A percentile compares a stretch with the other conserved stretches of the same genome.
phyloP scores from a whole-genome alignment of 495 filamentous ascomycete species.

The Pyronema domesticum region DNA sequence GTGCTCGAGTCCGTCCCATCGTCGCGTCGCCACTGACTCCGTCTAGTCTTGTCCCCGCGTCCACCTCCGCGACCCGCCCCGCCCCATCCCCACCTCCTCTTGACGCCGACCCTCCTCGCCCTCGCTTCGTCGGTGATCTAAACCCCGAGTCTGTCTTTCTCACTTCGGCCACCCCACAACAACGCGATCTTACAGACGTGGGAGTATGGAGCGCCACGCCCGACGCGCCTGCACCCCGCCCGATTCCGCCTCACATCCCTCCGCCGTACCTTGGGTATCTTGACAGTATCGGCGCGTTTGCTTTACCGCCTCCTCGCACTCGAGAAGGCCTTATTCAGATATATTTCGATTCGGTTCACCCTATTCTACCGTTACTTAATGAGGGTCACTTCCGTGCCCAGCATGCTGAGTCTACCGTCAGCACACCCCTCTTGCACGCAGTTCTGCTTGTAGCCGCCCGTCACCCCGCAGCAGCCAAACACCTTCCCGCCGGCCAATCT shows the following conservation, averaged over 20 bases:
- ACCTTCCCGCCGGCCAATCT: constrained; percentile 24
- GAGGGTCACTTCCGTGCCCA: constrained; percentile 19
- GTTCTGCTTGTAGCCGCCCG: constrained; percentile 33
- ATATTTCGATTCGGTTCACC: constrained; percentile 13
- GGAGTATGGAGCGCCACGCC: constrained; percentile 32
- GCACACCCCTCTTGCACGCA: constrained; percentile 26
- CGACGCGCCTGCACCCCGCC: constrained; percentile 11
- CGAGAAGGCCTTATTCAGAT: constrained; percentile 10
- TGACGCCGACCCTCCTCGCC: not conserved
- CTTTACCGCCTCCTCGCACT: constrained; percentile 9
- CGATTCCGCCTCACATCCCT: constrained; percentile 9
- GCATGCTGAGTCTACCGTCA: constrained; percentile 18
- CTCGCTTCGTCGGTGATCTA: constrained; percentile 32
- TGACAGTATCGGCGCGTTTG: constrained; percentile 10
- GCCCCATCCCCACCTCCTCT: not conserved
- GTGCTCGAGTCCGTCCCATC: not conserved
- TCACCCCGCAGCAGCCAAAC: constrained; percentile 23
- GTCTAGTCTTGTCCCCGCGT: not conserved
- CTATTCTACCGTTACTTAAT: constrained; percentile 27
- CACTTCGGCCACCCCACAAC: constrained; percentile 20
- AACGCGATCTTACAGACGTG: constrained; percentile 27
- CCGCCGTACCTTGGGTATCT: constrained; percentile 2
- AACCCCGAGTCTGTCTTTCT: constrained; percentile 34
- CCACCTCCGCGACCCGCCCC: not conserved
- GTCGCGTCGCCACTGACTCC: not conserved